These are phyloP conservation scores for Cryptococcus deneoformans DNA, from an alignment of 1,284 basidiomycete genomes.

Conservation along the genomic window DNA sequence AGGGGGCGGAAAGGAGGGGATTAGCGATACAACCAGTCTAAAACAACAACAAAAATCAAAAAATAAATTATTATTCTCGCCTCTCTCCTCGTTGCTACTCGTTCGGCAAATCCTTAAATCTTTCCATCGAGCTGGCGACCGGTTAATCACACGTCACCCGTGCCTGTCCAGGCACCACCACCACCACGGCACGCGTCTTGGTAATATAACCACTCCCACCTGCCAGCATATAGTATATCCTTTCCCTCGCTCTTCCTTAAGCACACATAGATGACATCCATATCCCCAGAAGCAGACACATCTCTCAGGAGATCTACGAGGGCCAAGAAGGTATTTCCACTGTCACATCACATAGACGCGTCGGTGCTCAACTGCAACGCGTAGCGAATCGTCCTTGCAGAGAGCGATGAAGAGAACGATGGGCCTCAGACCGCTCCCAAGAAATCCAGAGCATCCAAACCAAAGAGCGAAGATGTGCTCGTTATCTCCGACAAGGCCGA, in stretches of 20 bases:
- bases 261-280: not conserved
- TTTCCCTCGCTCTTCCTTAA: too few relatives aligned
- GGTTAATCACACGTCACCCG: not conserved
- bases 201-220: too few relatives aligned
- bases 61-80: not conserved
- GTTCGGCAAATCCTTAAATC: constrained; percentile 1
- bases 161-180: too few relatives aligned
- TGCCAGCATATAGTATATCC: too few relatives aligned
- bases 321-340: constrained; percentile 1
- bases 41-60: not conserved
- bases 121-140: not conserved
- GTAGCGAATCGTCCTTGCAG: not conserved
- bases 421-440: constrained; percentile 10
- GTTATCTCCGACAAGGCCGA: not conserved
- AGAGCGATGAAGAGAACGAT: constrained; percentile 1
- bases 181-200: too few relatives aligned
- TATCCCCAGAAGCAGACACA: constrained; percentile 3
- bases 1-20: not conserved
- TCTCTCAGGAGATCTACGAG: constrained; percentile 7
- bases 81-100: not conserved
- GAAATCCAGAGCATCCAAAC: constrained; percentile 15
- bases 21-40: constrained; percentile 1
- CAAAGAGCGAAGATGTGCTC: not conserved
- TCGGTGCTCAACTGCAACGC: not conserved
- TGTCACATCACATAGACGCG: not conserved